Conservation (phyloP, 2,329 filamentous ascomycete genomes). For the Venturia carpophila region DNA sequence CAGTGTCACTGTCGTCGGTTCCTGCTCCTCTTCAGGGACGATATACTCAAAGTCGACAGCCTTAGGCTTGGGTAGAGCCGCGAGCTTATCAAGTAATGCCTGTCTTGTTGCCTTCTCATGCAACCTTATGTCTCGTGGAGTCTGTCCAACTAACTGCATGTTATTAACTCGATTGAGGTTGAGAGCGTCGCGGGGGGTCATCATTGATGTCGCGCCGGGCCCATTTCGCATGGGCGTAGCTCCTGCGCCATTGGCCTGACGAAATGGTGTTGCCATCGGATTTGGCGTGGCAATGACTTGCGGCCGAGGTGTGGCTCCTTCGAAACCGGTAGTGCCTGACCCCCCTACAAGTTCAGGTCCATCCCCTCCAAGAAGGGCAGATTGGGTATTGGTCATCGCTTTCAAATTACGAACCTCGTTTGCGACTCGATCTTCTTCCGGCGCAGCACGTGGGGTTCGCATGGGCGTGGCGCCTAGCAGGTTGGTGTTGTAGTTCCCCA, state of each 20-base stretch:
- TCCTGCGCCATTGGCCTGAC: constrained; percentile 55
- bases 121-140: constrained; percentile 66
- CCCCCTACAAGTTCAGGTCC: constrained; percentile 85
- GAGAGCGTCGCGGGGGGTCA: constrained; percentile 82
- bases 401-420: constrained; percentile 95
- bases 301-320: constrained; percentile 71
- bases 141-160: constrained; percentile 62
- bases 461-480: constrained; percentile 80
- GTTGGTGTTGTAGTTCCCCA: constrained; percentile 71
- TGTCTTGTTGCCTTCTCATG: constrained; percentile 61
- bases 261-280: constrained; percentile 83
- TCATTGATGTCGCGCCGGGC: constrained; percentile 73
- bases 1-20: constrained; percentile 48
- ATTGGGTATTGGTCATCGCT: constrained; percentile 87
- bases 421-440: constrained; percentile 89
- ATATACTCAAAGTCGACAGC: constrained; percentile 93
- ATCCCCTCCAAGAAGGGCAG: constrained; percentile 84
- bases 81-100: constrained; percentile 64
- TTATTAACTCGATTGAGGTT: constrained; percentile 67
- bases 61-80: constrained; percentile 82
- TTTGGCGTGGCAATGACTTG: constrained; percentile 87
- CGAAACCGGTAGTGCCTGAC: constrained; percentile 74
- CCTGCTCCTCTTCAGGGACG: constrained; percentile 71
- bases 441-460: constrained; percentile 80
- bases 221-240: constrained; percentile 54